These are phyloP conservation scores for Candida labiduridarum DNA, from an alignment of 1,139 yeast species.

Conservation along the genomic window DNA sequence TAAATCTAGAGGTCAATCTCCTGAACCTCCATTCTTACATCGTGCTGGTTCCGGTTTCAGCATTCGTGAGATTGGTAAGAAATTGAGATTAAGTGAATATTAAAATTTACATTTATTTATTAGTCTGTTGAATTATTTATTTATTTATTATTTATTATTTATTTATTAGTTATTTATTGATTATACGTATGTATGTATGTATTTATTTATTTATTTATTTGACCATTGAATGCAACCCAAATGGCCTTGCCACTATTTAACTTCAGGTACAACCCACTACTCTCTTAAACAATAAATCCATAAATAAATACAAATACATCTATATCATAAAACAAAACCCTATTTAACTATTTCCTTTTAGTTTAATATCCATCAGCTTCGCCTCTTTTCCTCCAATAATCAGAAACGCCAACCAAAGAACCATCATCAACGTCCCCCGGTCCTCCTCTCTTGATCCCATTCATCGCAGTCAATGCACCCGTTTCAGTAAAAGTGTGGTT, in stretches of 20 bases:
- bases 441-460: conserved; percentile 32
- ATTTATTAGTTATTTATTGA: conserved; percentile 11
- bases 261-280: not conserved
- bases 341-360: not conserved
- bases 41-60: conserved; percentile 51
- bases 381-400: conserved; percentile 49
- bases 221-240: conserved; percentile 42
- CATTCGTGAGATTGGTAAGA: conserved; percentile 68
- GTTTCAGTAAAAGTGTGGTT: conserved; percentile 36
- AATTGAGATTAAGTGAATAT: conserved; percentile 73
- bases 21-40: conserved; percentile 60
- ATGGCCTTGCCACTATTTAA: conserved; percentile 9
- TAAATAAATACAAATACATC: too few species aligned
- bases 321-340: too few species aligned
- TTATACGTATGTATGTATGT: conserved; percentile 5
- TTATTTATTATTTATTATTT: conserved; percentile 12
- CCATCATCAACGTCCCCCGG: conserved; percentile 10
- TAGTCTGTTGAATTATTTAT: conserved; percentile 7
- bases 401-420: conserved; percentile 42
- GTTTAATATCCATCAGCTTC: conserved; percentile 42
- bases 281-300: too few species aligned
- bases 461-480: conserved; percentile 48
- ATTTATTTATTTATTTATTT: conserved; percentile 8
- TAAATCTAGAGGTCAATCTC: conserved; percentile 70
- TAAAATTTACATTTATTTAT: conserved; percentile 23